Base-by-base conservation (phyloP, 2,329 filamentous ascomycete genomes). In the Clonostachys sp. region DNA sequence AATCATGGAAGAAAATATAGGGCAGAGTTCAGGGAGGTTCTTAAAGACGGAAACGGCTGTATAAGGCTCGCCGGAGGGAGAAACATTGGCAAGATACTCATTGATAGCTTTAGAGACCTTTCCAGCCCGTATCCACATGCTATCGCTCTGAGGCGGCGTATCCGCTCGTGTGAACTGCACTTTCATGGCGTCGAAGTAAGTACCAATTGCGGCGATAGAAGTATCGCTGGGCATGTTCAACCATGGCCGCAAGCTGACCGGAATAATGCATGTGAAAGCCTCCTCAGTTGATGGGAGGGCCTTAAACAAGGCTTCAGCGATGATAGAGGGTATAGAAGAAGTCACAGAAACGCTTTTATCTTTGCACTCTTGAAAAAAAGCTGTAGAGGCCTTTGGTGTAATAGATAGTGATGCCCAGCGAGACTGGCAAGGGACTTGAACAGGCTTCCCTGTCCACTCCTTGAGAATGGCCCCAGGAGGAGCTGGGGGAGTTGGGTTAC, bases 401-500 rank as follows among this genome's bases (percentile, higher is more conserved):
- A 54, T 12, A 41, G 34, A 47, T 6, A 55, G 45, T 8, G 53
- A 55, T 3, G 30, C 6, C 47, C 48, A 55, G 13, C 47, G 48
- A 2, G 53, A 50, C 14, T 43, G 50, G 48, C 50, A 53, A 6
- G 13, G 64, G 42, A 5, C 50, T 50, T 7, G 60, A 57, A 46
- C 75, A 62, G 35, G 54, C 60, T n/a, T 56, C 10, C 65, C 68
- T 8, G 64, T 61, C 68, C 68, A 72, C 13, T 60, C 57, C 17
- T 57, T 60, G 42, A 69, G 63, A 13, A 58, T 52, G 35, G 57
- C 59, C 9, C 8, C n/a, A 7, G 62, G 42, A 17, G 74, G 56
- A 49, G 60, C 70, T 2, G 54, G 44, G 17, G 66, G 53, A 1
- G 66, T 66, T 41, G 48, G 36, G 5, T 45, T 41, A 4, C 72